Conservation (phyloP, 805 yeast species). For the Ogataea methylovora region DNA sequence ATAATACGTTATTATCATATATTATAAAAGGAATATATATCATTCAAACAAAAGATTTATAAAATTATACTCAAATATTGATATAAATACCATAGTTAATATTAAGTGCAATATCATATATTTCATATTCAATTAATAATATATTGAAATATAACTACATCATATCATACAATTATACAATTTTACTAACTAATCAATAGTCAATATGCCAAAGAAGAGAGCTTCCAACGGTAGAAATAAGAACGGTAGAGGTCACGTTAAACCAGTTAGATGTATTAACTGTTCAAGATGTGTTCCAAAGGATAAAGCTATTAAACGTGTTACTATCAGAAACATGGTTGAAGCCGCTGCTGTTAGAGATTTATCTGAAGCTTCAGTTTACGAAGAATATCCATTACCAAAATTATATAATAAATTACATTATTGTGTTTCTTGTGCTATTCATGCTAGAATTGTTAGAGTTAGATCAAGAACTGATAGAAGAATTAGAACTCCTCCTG, state of each 20-base stretch:
- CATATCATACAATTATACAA: slow-evolving; percentile 10
- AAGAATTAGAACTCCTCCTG: slow-evolving; percentile 98
- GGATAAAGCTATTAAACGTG: slow-evolving; percentile 99
- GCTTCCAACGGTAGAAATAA: slow-evolving; percentile 99
- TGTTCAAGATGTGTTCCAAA: slow-evolving; percentile 99
- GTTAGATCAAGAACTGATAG: slow-evolving; percentile 99
- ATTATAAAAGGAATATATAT: no score
- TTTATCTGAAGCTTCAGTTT: slow-evolving; percentile 98
- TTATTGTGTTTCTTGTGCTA: slow-evolving; percentile 99
- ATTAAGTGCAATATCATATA: no score
- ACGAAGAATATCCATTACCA: slow-evolving; percentile 98
- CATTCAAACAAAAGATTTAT: no score
- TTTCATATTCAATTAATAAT: not conserved
- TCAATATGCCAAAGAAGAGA: slow-evolving; percentile 99
- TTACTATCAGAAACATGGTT: slow-evolving; percentile 99
- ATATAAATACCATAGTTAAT: no score
- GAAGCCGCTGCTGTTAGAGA: slow-evolving; percentile 99
- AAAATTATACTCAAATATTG: no score
- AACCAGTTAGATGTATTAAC: slow-evolving; percentile 99
- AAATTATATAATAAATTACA: slow-evolving; percentile 99
- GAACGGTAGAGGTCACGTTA: slow-evolving; percentile 99
- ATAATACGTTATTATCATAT: no score
- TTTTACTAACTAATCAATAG: slow-evolving; percentile 4
- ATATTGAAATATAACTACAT: not conserved
- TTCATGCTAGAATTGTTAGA: slow-evolving; percentile 99